Base-by-base conservation (phyloP, 2,329 filamentous ascomycete genomes). In the Penicillium aurantiogriseum region DNA sequence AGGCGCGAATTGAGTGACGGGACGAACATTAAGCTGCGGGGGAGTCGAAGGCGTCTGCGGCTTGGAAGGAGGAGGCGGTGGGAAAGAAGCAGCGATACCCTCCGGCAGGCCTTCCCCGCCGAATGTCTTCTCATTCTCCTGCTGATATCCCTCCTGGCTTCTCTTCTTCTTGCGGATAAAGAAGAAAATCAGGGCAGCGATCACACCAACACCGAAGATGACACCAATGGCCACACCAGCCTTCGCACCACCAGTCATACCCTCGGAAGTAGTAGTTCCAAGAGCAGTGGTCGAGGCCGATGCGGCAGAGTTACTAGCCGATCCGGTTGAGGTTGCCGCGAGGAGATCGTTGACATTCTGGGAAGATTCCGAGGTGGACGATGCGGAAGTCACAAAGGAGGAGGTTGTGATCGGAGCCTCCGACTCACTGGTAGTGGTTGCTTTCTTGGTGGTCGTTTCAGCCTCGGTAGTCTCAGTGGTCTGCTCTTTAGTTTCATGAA, bases 221-320 rank as follows among this genome's bases (percentile, higher is more conserved):
- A 95, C 85, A 68, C 92, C 92, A 70, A 97, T 87, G 6, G 88
- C 91, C 60, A 97, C 84, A 59, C 94, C 94, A 43, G 91, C 92
- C 75, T 91, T 94, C 31, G 77, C 79, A 51, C 77, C 78, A 17
- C 70, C 69, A 2, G 76, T 74, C 59, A 82, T 67, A 17, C 77
- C 78, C 19, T 60, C 59, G n/a, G 74, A 70, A 15, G 63, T 59
- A 19, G 68, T 40, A 43, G 21, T 53, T 21, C 38, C 44, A 23
- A 65, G 46, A 15, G 70, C 60, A 31, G 69, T 60, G 5, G 69
- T 59, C 56, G 68, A 67, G 11, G 68, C 63, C 3, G 69, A 63
- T 3, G 67, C 51, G 3, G 64, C 65, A 15, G 68, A 62, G 35
- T 62, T 60, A 8, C 58, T 64, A 43, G 61, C 43, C 19, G 67